phyloP scores from a whole-genome alignment of 768 basidiomycete species.

The Trametes villosa region DNA sequence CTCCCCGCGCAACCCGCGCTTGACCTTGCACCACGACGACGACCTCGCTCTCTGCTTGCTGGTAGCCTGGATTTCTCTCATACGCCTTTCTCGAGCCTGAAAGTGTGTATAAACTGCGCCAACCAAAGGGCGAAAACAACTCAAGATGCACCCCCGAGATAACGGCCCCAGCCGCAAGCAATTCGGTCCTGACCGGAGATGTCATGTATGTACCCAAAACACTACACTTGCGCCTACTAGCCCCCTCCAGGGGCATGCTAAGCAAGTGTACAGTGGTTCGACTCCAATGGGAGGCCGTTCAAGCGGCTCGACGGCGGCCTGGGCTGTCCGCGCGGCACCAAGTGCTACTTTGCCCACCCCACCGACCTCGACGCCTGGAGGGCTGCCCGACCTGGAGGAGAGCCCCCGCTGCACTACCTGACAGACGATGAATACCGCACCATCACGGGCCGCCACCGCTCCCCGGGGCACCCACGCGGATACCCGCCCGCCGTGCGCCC shows the following conservation, averaged over 20 bases:
- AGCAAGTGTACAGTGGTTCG: constrained; percentile 16
- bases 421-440: constrained; percentile 21
- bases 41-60: too few relatives aligned
- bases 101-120: neutral
- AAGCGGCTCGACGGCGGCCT: constrained; percentile 15
- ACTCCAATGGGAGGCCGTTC: constrained; percentile 15
- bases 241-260: neutral
- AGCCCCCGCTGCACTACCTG: constrained; percentile 19
- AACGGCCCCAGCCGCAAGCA: constrained; percentile 14
- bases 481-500: neutral
- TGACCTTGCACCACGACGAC: too few relatives aligned
- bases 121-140: neutral
- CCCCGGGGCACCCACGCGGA: neutral
- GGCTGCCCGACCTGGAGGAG: constrained; percentile 14
- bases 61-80: too few relatives aligned
- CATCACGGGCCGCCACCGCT: constrained; percentile 18
- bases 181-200: constrained; percentile 17
- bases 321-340: constrained; percentile 14
- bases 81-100: neutral
- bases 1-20: too few relatives aligned
- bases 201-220: constrained; percentile 16
- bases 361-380: constrained; percentile 16
- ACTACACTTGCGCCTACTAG: neutral
- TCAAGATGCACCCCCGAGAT: constrained; percentile 10
- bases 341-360: constrained; percentile 22